phyloP scores from a whole-genome alignment of 192 early-diverging fungal genomes.

The Backusella morwellensis region DNA sequence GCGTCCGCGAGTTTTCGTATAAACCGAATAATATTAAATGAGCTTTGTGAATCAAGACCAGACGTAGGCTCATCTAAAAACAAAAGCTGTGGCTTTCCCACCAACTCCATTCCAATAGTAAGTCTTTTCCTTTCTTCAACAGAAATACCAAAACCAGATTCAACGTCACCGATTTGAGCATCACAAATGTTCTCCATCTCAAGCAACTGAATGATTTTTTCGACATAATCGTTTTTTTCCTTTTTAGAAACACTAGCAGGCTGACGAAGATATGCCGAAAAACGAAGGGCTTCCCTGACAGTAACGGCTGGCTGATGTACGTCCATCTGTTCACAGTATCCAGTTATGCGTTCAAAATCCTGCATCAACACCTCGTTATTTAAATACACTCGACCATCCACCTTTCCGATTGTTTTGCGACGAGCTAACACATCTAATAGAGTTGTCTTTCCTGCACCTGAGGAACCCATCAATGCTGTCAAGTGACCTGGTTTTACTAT shows the following conservation, averaged over 20 bases:
- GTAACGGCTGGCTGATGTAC: conserved; percentile 81
- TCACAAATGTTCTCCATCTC: conserved; percentile 61
- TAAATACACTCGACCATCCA: conserved; percentile 60
- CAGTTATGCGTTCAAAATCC: conserved; percentile 56
- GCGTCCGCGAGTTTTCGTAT: conserved; percentile 62
- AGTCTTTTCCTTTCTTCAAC: conserved; percentile 83
- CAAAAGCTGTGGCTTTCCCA: conserved; percentile 73
- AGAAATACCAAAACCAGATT: conserved; percentile 63
- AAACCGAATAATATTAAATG: conserved; percentile 72
- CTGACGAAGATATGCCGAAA: conserved; percentile 73
- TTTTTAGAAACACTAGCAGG: conserved; percentile 46
- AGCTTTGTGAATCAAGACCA: conserved; percentile 76
- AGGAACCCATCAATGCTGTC: conserved; percentile 90
- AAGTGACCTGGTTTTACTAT: conserved; percentile 70
- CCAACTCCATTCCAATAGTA: conserved; percentile 80
- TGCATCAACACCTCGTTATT: conserved; percentile 46
- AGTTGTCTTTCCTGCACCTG: conserved; percentile 86
- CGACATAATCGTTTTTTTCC: conserved; percentile 49
- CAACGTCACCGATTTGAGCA: conserved; percentile 48
- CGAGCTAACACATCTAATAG: conserved; percentile 69
- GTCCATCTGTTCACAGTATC: conserved; percentile 93
- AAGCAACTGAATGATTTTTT: conserved; percentile 50
- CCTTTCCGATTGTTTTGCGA: conserved; percentile 68
- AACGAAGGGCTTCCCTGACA: conserved; percentile 85
- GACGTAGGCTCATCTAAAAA: conserved; percentile 74